Evolutionary conservation across 257 asterid genomes (phyloP), one percentile per base, ranked within the genome.

Genomic region (Ajuga chamaepitys): DNA sequence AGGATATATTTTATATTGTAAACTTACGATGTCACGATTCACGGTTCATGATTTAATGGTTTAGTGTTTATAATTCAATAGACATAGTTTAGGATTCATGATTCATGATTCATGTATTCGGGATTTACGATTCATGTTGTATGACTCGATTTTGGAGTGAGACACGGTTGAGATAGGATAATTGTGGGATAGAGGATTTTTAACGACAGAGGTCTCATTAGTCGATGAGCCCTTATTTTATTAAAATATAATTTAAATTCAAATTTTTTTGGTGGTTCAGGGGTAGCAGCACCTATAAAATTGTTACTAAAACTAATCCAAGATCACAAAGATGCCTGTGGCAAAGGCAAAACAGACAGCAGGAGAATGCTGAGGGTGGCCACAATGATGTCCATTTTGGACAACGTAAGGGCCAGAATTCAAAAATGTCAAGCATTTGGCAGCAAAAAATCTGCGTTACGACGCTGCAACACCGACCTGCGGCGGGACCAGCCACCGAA

Each of bases 331-430:
- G 82, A 80, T 25, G 90, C 90, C 7, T 83, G 86, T 51, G 66
- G 74, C 22, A 85, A 78, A 63, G 83, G 77, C 47, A 74, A 70
- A 20, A 81, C 75, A 7, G 95, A 86, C 76, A 77, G 85, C 46
- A 58, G 95, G 8, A 82, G 89, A 66, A 87, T 82, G 90, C 81
- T 90, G 58, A 82, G 97, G 82, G 97, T 90, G 69, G 95, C 93
- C 14, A 84, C 91, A 21, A 90, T 90, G 92, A 78, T 90, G 82
- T 81, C 97, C 2, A 90, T 87, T 58, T 80, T 90, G 7, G 97
- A 85, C 32, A 84, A 81, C 26, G 83, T 85, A 0, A 66, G 85
- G 67, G 66, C 77, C 11, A 66, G 93, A 32, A 82, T 90, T 11
- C 86, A 87, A 12, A 85, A 81, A 56, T 82, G 88, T 30, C 92